Evolutionary conservation across 305 asterid species (phyloP).

Genomic region (Ajuga reptans): DNA sequence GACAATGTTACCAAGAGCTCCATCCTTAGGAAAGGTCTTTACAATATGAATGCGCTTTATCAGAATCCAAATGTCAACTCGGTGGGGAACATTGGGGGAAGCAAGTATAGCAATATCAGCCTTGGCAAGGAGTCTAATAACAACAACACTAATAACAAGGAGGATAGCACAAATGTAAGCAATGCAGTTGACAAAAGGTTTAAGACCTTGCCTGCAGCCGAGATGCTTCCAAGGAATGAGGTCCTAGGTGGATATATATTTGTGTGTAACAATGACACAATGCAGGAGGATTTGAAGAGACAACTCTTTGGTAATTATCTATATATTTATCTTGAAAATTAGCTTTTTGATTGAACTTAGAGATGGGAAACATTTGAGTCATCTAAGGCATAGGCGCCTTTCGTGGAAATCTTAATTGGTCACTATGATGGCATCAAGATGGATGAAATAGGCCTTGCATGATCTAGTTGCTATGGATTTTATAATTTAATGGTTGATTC

Average conservation of each 20-base stretch:
- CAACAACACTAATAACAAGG: constrained; percentile 34
- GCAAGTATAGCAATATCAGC: constrained; percentile 41
- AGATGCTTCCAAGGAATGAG: constrained; percentile 87
- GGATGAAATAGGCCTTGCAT: background rate
- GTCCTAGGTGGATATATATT: constrained; percentile 93
- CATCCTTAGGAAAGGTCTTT: constrained; percentile 34
- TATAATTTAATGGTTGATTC: no score
- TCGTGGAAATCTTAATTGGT: background rate
- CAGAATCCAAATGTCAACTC: constrained; percentile 41
- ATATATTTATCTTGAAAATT: background rate
- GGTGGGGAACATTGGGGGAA: constrained; percentile 43
- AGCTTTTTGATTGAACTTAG: background rate
- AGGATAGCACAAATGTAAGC: constrained; percentile 36
- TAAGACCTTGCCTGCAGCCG: constrained; percentile 87
- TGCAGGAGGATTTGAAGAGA: constrained; percentile 94
- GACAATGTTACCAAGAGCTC: constrained; percentile 44
- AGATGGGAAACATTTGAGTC: background rate
- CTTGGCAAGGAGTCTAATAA: constrained; percentile 41
- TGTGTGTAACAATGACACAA: constrained; percentile 93
- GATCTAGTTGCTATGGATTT: background rate
- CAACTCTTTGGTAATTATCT: constrained; percentile 67
- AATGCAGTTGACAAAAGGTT: constrained; percentile 70
- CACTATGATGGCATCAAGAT: background rate
- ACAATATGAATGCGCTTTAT: constrained; percentile 47
- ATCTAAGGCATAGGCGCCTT: background rate